Conservation (phyloP, 177 flowering plant genomes). For the Vitis hybrid region DNA sequence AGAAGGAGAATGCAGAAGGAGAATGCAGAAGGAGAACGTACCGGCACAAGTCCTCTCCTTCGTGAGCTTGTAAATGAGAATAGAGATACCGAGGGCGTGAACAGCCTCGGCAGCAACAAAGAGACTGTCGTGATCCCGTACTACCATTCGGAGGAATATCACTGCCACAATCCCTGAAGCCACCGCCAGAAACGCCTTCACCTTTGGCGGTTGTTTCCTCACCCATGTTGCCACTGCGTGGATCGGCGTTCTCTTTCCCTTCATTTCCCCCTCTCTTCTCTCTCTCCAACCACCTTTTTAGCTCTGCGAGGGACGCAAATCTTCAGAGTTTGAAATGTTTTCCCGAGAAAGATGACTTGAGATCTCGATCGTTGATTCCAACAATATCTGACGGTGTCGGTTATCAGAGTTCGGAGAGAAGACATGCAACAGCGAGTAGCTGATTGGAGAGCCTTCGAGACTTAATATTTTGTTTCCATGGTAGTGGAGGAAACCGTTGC, state of each 20-base stretch:
- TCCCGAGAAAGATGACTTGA: no score
- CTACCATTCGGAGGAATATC: slow-evolving; percentile 44
- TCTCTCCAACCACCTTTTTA: neutral
- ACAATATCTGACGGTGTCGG: no score
- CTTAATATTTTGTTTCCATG: no score
- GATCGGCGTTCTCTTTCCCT: slow-evolving; percentile 41
- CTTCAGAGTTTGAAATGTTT: no score
- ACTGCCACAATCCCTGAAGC: slow-evolving; percentile 57
- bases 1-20: neutral
- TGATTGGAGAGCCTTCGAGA: no score
- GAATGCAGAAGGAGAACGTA: neutral
- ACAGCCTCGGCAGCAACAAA: slow-evolving; percentile 75
- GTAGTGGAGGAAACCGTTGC: no score
- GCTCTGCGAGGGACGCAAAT: neutral
- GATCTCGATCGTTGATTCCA: no score
- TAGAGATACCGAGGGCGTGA: slow-evolving; percentile 61
- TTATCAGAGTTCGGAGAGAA: no score
- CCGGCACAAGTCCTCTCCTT: slow-evolving; percentile 71
- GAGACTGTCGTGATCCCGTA: slow-evolving; percentile 69
- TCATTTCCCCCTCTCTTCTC: slow-evolving; percentile 28
- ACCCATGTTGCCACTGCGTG: slow-evolving; percentile 60
- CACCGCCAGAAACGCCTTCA: slow-evolving; percentile 62
- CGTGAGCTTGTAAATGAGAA: slow-evolving; percentile 65
- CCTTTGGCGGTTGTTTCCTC: slow-evolving; percentile 66
- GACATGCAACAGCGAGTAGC: no score